Evolutionary conservation across 73 alveolate species (phyloP).

Genomic region (Urostyla sp.): DNA sequence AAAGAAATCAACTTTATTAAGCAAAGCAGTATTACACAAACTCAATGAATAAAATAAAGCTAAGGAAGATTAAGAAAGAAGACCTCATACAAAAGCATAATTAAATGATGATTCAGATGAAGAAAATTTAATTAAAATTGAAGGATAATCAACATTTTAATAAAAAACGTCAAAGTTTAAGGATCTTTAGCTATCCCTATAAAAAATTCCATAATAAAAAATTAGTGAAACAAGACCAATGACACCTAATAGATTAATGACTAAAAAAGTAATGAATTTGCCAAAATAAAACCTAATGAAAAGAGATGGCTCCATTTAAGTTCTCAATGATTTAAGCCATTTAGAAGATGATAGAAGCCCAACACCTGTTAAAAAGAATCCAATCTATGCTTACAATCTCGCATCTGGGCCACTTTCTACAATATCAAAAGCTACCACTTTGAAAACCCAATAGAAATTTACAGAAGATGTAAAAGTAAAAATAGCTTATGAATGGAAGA

Average conservation of each 20-base stretch:
- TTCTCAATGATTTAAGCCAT: not conserved
- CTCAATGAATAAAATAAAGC: not conserved
- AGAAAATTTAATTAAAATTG: not conserved
- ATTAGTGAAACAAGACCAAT: conserved; percentile 1
- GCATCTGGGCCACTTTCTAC: not conserved
- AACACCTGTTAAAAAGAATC: conserved; percentile 1
- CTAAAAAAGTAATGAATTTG: not conserved
- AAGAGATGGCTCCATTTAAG: not conserved
- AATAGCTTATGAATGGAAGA: conserved; percentile 60
- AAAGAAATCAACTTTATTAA: not conserved
- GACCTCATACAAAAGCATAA: not conserved
- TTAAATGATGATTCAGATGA: not conserved
- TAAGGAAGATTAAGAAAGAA: not conserved
- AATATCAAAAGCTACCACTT: not conserved
- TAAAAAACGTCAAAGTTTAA: not conserved
- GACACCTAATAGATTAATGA: not conserved
- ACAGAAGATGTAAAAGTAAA: conserved; percentile 38
- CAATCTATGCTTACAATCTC: not conserved
- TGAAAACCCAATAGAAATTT: conserved; percentile 9
- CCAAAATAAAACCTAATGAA: conserved; percentile 7
- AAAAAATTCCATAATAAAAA: not conserved
- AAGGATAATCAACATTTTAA: not conserved
- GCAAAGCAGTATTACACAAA: not conserved
- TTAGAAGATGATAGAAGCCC: conserved; percentile 21
- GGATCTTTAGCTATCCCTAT: not conserved